Evolutionary conservation across 371 early-diverging fungal species (phyloP).

Genomic region (Scutellospora calospora): DNA sequence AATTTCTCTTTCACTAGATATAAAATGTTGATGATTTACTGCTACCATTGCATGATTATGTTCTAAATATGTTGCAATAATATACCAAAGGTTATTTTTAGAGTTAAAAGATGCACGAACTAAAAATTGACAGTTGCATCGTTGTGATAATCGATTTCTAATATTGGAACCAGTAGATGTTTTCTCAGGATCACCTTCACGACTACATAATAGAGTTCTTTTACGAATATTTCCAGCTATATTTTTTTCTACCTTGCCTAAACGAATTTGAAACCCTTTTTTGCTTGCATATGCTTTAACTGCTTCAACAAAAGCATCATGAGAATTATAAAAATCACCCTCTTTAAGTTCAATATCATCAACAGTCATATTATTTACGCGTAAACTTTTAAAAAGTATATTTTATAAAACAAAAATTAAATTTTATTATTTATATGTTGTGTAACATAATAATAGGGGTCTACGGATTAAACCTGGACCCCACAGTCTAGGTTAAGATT

Average conservation of each 20-base stretch:
- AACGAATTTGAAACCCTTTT: conserved; percentile 1
- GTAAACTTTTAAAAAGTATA: background rate
- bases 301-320: background rate
- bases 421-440: background rate
- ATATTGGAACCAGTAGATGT: conserved; percentile 2
- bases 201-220: background rate
- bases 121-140: background rate
- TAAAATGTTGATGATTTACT: background rate
- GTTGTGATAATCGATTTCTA: background rate
- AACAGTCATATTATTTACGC: background rate
- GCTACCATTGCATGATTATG: background rate
- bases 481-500: background rate
- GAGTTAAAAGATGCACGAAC: background rate
- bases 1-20: background rate
- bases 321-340: background rate
- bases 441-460: background rate
- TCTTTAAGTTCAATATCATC: background rate
- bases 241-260: background rate
- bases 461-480: background rate
- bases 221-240: background rate
- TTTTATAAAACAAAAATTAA: background rate
- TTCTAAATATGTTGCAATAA: background rate
- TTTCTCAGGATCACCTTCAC: background rate
- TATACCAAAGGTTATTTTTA: background rate
- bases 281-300: background rate